Percentiles rank a stretch among this genome's conserved stretches.
phyloP scores from a whole-genome alignment of 495 filamentous ascomycete genomes.

The Rhizodiscina lignyota region DNA sequence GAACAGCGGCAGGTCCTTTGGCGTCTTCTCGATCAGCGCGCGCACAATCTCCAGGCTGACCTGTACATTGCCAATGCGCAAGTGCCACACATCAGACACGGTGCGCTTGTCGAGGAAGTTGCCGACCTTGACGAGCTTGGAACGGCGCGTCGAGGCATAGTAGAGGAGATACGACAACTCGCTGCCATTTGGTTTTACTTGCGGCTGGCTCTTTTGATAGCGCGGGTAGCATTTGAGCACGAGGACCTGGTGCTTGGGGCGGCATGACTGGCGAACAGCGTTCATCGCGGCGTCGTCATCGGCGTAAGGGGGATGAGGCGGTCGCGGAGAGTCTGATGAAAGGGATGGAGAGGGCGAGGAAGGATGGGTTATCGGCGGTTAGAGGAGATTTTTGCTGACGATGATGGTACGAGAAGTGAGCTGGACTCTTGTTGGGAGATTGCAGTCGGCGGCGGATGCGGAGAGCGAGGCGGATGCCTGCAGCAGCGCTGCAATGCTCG shows the following conservation, averaged over 20 bases:
- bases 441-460: no score
- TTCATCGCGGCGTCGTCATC: no score
- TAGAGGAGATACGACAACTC: conserved; percentile 91
- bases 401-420: no score
- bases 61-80: conserved; percentile 78
- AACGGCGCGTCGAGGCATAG: conserved; percentile 81
- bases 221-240: conserved; percentile 87
- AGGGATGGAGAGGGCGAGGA: no score
- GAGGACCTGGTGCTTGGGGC: conserved; percentile 85
- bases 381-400: no score
- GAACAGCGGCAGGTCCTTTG: conserved; percentile 77
- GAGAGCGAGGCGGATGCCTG: no score
- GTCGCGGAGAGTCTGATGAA: no score
- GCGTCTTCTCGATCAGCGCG: conserved; percentile 79
- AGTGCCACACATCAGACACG: conserved; percentile 67
- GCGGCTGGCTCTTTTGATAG: conserved; percentile 71
- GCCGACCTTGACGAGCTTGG: conserved; percentile 87
- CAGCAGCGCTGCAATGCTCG: no score
- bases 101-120: conserved; percentile 82
- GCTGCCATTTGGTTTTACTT: conserved; percentile 83
- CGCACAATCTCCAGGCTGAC: conserved; percentile 79
- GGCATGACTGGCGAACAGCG: conserved; percentile 43
- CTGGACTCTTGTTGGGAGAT: no score
- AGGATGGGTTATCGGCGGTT: no score
- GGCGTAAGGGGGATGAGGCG: no score